phyloP scores from a whole-genome alignment of 495 filamentous ascomycete genomes.

The Chlorociboria aeruginascens region DNA sequence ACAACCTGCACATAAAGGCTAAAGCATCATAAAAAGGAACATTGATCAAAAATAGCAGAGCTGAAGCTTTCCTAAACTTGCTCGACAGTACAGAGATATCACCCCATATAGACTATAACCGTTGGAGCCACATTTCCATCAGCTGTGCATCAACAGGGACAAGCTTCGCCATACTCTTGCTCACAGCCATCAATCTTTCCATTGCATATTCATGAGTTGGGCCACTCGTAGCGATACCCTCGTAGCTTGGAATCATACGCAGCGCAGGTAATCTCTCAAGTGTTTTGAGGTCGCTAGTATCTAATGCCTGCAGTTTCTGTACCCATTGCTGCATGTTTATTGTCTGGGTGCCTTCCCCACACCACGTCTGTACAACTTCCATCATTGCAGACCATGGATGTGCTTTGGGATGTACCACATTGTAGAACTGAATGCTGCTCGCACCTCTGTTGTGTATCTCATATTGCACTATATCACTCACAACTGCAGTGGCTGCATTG shows the following conservation, averaged over 20 bases:
- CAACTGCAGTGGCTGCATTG: neutral
- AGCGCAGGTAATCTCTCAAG: neutral
- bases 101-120: too few relatives aligned
- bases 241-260: neutral
- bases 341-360: neutral
- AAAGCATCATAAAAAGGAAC: too few relatives aligned
- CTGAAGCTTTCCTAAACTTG: too few relatives aligned
- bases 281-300: neutral
- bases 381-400: neutral
- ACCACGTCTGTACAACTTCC: neutral
- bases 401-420: neutral
- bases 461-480: neutral
- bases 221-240: neutral
- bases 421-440: neutral
- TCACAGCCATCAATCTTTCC: neutral
- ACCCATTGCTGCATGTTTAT: neutral
- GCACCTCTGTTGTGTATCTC: neutral
- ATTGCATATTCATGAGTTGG: neutral
- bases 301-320: neutral
- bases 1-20: too few relatives aligned
- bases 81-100: too few relatives aligned
- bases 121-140: too few relatives aligned
- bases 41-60: too few relatives aligned
- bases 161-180: neutral
- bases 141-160: neutral